These are phyloP conservation scores for Phaeoacremonium minimum DNA, from an alignment of 2,329 filamentous ascomycete species.

Conservation along the genomic window DNA sequence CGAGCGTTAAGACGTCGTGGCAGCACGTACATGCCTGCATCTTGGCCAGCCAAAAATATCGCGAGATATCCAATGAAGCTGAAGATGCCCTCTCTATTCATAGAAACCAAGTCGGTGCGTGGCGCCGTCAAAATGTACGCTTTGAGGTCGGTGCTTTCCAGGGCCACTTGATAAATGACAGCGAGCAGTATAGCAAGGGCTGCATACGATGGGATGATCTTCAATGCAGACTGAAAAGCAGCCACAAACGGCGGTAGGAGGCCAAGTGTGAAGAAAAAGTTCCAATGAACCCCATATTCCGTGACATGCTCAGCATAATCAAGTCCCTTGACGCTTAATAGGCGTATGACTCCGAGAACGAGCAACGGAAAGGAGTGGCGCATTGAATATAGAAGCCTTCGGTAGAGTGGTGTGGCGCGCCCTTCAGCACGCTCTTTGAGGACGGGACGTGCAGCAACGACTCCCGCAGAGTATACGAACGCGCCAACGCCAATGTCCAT, in stretches of 20 bases:
- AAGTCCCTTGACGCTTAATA: constrained; percentile 86
- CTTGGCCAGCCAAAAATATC: constrained; percentile 88
- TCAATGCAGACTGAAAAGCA: constrained; percentile 69
- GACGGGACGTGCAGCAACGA: constrained; percentile 81
- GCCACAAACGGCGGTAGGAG: constrained; percentile 87
- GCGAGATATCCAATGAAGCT: constrained; percentile 91
- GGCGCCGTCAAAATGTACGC: constrained; percentile 79
- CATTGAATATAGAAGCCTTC: constrained; percentile 61
- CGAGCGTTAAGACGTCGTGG: constrained; percentile 49
- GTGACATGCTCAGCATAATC: constrained; percentile 97
- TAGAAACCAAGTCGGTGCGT: constrained; percentile 72
- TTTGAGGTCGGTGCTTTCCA: constrained; percentile 76
- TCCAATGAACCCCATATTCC: constrained; percentile 98
- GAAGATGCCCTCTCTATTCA: constrained; percentile 94
- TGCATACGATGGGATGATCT: constrained; percentile 71
- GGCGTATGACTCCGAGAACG: constrained; percentile 71
- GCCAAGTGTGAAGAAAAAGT: constrained; percentile 96
- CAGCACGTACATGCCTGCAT: constrained; percentile 74
- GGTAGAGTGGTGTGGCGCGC: constrained; percentile 40
- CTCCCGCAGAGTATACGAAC: constrained; percentile 90
- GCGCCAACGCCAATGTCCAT: constrained; percentile 98
- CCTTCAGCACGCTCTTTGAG: constrained; percentile 63
- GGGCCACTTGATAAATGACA: constrained; percentile 66
- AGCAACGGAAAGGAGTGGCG: constrained; percentile 82
- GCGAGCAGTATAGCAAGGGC: constrained; percentile 66